Conservation (phyloP, 768 basidiomycete species). For the Termitomyces sp. region DNA sequence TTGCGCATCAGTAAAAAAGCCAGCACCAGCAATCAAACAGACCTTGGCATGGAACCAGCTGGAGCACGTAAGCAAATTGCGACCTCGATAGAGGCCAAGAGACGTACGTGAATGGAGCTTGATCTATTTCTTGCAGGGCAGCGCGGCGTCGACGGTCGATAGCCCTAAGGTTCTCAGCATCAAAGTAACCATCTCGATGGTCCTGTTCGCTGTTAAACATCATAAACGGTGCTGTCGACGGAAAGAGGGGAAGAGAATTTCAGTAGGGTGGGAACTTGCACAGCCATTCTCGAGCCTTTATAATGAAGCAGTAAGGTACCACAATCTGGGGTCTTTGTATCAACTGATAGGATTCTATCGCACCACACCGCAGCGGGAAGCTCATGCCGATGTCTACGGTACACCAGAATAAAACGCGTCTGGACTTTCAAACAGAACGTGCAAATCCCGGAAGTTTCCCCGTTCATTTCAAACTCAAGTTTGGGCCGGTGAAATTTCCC, state of each 20-base stretch:
- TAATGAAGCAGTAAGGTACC: neutral
- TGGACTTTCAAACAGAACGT: no score
- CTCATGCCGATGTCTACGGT: neutral
- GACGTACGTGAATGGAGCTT: constrained; percentile 73
- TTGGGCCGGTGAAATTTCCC: no score
- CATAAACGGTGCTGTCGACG: neutral
- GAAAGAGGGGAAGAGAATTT: constrained; percentile 1
- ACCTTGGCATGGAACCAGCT: constrained; percentile 88
- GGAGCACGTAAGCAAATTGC: constrained; percentile 1
- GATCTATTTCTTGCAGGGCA: constrained; percentile 84
- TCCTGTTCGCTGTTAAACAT: constrained; percentile 35
- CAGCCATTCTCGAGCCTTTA: no score
- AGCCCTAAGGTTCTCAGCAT: constrained; percentile 25
- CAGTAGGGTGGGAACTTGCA: neutral
- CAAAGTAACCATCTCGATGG: constrained; percentile 30
- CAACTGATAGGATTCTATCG: neutral
- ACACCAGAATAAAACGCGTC: neutral
- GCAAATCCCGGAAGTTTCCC: no score
- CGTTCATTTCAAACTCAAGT: no score
- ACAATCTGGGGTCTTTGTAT: neutral
- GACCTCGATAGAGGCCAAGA: neutral
- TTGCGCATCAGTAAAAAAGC: constrained; percentile 88
- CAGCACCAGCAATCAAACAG: constrained; percentile 68
- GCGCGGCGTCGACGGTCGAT: constrained; percentile 74
- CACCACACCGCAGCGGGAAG: neutral